Percentiles rank a stretch among this genome's conserved stretches.
Conservation (phyloP, 208 protist species). For the Crithidia thermophila region DNA sequence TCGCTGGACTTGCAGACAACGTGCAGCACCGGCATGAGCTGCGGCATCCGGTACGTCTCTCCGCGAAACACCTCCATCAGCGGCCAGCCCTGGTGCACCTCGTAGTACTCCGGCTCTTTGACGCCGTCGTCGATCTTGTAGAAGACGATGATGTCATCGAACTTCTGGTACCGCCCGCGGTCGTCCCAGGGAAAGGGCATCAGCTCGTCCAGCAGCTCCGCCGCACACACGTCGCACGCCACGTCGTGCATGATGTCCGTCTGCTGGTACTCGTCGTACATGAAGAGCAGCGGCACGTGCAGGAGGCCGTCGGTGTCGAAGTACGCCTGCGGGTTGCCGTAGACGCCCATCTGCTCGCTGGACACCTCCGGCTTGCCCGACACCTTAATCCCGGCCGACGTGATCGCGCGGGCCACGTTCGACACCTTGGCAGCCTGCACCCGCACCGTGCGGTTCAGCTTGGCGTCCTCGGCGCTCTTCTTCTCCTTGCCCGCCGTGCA, state of each 20-base stretch:
- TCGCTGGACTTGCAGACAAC: constrained; percentile 69
- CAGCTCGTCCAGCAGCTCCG: constrained; percentile 74
- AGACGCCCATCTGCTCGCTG: constrained; percentile 85
- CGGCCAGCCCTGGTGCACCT: constrained; percentile 63
- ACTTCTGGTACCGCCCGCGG: constrained; percentile 50
- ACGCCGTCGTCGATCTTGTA: constrained; percentile 91
- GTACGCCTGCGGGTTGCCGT: constrained; percentile 77
- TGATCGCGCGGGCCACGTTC: constrained; percentile 69
- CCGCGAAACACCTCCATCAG: constrained; percentile 85
- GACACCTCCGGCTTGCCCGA: constrained; percentile 58
- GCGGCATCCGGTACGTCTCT: constrained; percentile 75
- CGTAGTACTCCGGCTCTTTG: constrained; percentile 74
- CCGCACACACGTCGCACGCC: constrained; percentile 61
- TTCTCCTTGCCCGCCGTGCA: constrained; percentile 32
- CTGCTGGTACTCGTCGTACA: constrained; percentile 94
- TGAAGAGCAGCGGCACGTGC: constrained; percentile 93
- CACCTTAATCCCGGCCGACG: constrained; percentile 65
- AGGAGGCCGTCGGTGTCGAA: constrained; percentile 74
- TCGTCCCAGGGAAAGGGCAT: constrained; percentile 91
- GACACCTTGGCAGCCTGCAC: constrained; percentile 61
- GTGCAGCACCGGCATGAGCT: constrained; percentile 78
- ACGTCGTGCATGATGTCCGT: constrained; percentile 94
- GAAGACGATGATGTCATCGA: constrained; percentile 71
- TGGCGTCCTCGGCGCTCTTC: constrained; percentile 38
- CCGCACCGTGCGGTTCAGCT: constrained; percentile 32